Evolutionary conservation across 805 yeast species (phyloP).

Genomic region (Danielia reshetovae): DNA sequence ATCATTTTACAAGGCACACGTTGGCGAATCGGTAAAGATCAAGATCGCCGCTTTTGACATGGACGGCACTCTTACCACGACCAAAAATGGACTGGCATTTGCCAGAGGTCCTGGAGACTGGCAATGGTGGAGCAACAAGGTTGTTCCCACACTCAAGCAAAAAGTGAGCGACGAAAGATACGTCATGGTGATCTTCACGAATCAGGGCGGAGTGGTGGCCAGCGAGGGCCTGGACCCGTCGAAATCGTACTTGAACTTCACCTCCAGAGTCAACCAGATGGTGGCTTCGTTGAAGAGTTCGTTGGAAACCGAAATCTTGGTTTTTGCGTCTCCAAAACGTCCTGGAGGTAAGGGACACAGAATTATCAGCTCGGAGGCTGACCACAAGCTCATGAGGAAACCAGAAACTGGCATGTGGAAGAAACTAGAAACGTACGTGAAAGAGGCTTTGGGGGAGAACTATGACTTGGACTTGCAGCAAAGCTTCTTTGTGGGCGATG

Average conservation of each 20-base stretch:
- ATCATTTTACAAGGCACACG: not conserved
- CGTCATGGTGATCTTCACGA: slow-evolving; percentile 70
- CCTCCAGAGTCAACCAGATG: slow-evolving; percentile 38
- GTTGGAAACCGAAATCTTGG: slow-evolving; percentile 28
- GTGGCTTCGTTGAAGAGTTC: slow-evolving; percentile 23
- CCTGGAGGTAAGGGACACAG: slow-evolving; percentile 29
- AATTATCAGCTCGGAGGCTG: slow-evolving; percentile 22
- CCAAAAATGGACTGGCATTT: slow-evolving; percentile 61
- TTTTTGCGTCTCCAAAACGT: slow-evolving; percentile 63
- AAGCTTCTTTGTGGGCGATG: slow-evolving; percentile 87
- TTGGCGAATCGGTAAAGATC: slow-evolving; percentile 5
- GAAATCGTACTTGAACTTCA: slow-evolving; percentile 39
- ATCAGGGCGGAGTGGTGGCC: slow-evolving; percentile 71
- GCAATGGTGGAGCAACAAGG: slow-evolving; percentile 44
- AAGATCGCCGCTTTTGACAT: slow-evolving; percentile 76
- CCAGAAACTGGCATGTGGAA: slow-evolving; percentile 80
- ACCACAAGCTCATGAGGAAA: slow-evolving; percentile 52
- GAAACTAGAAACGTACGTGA: slow-evolving; percentile 42
- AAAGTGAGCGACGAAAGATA: slow-evolving; percentile 25
- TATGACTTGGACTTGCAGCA: slow-evolving; percentile 33
- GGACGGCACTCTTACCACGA: slow-evolving; percentile 71
- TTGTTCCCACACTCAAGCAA: slow-evolving; percentile 16
- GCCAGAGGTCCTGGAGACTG: slow-evolving; percentile 66
- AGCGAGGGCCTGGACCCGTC: slow-evolving; percentile 13
- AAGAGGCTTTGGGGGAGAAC: slow-evolving; percentile 12